Evolutionary conservation across 495 filamentous ascomycete genomes (phyloP).

Genomic region (Tuber magnatum): DNA sequence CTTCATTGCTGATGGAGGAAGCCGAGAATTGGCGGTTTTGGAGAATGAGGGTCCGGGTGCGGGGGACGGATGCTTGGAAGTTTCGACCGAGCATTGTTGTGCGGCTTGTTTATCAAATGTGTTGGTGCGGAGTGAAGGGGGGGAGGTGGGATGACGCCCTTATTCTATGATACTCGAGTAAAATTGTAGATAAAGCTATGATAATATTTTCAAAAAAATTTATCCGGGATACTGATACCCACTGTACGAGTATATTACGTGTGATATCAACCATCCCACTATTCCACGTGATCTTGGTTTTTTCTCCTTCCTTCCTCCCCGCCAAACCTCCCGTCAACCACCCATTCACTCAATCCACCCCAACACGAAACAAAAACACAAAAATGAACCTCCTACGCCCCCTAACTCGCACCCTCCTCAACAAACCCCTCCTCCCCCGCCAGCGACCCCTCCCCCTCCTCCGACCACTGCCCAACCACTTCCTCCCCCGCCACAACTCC

Average conservation of each 20-base stretch:
- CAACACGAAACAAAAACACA: conserved; percentile 4
- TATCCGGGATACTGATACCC: too few relatives aligned
- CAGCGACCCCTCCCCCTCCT: conserved; percentile 4
- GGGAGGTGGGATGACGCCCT: background rate
- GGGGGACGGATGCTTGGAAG: background rate
- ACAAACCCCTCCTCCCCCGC: conserved; percentile 21
- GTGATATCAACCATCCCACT: background rate
- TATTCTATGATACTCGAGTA: background rate
- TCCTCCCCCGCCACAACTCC: conserved; percentile 40
- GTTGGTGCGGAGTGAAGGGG: background rate
- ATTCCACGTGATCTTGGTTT: background rate
- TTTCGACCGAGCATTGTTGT: background rate
- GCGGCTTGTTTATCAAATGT: background rate
- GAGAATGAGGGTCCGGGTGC: background rate
- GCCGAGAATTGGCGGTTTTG: background rate
- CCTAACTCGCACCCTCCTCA: conserved; percentile 16
- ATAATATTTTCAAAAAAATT: too few relatives aligned
- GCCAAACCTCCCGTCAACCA: conserved; percentile 1
- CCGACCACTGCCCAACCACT: conserved; percentile 41
- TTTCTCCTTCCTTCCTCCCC: background rate
- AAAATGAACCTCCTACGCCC: conserved; percentile 27
- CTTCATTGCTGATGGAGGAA: background rate
- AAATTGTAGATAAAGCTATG: too few relatives aligned
- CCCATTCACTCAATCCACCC: background rate
- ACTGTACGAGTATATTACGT: too few relatives aligned